Conservation (phyloP, 192 early-diverging fungal genomes). For the Umbelopsis sp. region DNA sequence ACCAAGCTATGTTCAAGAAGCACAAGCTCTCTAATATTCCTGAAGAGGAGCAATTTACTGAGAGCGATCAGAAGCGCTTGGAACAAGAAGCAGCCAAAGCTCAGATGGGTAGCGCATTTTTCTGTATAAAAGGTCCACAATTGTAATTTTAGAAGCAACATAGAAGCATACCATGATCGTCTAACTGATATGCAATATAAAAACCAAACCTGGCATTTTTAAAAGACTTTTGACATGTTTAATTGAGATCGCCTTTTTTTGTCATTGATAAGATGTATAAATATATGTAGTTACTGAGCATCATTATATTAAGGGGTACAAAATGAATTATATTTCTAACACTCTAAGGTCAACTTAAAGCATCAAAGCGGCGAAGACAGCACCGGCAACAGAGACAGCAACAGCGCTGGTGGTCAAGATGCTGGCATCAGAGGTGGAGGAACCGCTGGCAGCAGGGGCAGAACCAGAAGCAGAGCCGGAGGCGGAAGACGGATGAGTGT, state of each 20-base stretch:
- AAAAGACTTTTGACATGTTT: no score
- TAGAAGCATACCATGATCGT: no score
- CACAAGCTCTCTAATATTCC: constrained; percentile 31
- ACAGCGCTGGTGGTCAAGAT: constrained; percentile 8
- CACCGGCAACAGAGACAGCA: neutral
- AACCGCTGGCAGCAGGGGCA: neutral
- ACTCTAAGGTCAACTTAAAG: constrained; percentile 19
- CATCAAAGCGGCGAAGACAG: constrained; percentile 11
- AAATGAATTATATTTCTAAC: neutral
- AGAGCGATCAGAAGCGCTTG: constrained; percentile 30
- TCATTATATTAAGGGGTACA: neutral
- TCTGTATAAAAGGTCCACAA: constrained; percentile 13
- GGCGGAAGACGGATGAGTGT: constrained; percentile 16
- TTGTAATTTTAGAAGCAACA: neutral
- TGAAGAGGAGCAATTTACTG: constrained; percentile 31
- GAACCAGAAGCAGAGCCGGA: neutral
- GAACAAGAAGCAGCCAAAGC: constrained; percentile 34
- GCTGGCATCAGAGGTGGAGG: neutral
- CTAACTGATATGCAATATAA: no score
- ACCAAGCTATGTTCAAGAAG: constrained; percentile 31
- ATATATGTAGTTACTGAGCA: no score
- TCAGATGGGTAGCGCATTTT: constrained; percentile 9
- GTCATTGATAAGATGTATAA: no score
- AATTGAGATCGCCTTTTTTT: no score
- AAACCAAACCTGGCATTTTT: no score